A percentile compares a stretch with the other conserved stretches of the same genome.
Evolutionary conservation across 2,329 filamentous ascomycete species (phyloP).

Genomic region (Alternaria solani): DNA sequence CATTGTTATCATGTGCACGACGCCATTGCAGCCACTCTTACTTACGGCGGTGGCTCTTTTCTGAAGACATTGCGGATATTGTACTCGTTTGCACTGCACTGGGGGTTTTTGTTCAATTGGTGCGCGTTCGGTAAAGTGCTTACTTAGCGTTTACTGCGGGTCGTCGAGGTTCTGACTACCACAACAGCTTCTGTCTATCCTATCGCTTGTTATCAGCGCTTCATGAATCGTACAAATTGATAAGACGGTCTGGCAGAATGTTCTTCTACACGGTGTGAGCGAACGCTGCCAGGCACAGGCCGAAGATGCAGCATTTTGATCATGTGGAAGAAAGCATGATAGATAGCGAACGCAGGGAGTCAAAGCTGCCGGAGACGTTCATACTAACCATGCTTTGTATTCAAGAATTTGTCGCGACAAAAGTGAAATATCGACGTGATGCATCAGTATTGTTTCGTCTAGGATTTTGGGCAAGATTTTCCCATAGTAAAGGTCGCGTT

Average conservation of each 20-base stretch:
- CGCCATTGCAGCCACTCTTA: not conserved
- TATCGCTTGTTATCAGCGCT: not conserved
- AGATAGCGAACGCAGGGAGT: not conserved
- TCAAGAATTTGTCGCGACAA: not conserved
- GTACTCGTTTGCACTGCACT: constrained; percentile 2
- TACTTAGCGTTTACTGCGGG: constrained; percentile 9
- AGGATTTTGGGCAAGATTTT: too few relatives aligned
- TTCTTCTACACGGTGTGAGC: not conserved
- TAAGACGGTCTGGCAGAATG: not conserved
- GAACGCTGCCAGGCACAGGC: not conserved
- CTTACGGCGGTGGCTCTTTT: constrained; percentile 23
- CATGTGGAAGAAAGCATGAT: not conserved
- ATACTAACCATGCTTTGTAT: too few relatives aligned
- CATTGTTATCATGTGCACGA: not conserved
- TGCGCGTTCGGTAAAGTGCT: constrained; percentile 18
- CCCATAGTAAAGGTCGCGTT: too few relatives aligned
- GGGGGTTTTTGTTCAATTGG: constrained; percentile 8
- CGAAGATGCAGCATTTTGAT: not conserved
- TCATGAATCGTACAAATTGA: not conserved
- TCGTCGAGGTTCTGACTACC: not conserved
- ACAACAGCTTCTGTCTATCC: not conserved
- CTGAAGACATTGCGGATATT: constrained; percentile 15
- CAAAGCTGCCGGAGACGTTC: not conserved
- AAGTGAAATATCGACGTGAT: not conserved
- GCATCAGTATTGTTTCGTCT: not conserved